Evolutionary conservation across 2,329 filamentous ascomycete species (phyloP).

Genomic region (Nannizziopsis arthrosporioides): DNA sequence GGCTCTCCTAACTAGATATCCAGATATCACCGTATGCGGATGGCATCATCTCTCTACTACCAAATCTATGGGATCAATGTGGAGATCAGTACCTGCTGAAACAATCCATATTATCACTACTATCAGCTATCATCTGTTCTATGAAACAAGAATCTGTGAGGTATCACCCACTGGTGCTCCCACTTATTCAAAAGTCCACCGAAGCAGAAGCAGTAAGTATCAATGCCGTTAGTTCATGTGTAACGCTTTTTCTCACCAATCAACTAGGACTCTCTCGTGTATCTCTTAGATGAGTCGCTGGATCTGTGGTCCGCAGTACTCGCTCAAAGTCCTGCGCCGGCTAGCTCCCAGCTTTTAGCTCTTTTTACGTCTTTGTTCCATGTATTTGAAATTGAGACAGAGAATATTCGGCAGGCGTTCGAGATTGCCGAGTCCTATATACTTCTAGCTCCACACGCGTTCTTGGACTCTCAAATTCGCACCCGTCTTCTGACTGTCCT

Average conservation of each 20-base stretch:
- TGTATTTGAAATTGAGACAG: constrained; percentile 54
- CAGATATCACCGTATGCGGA: constrained; percentile 57
- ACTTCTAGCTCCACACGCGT: constrained; percentile 45
- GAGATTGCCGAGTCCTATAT: constrained; percentile 60
- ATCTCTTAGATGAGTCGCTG: constrained; percentile 81
- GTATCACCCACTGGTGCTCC: constrained; percentile 70
- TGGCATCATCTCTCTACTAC: constrained; percentile 67
- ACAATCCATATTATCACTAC: constrained; percentile 76
- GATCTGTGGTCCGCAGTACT: constrained; percentile 77
- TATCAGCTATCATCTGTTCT: constrained; percentile 72
- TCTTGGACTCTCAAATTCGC: constrained; percentile 32
- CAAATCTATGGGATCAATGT: constrained; percentile 71
- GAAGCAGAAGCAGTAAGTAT: constrained; percentile 55
- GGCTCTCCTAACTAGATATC: constrained; percentile 62
- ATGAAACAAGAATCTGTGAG: constrained; percentile 66
- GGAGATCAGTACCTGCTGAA: constrained; percentile 87
- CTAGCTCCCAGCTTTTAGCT: constrained; percentile 48
- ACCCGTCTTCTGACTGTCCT: constrained; percentile 30
- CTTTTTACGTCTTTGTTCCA: constrained; percentile 54
- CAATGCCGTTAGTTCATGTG: neutral
- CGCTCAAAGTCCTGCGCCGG: constrained; percentile 51
- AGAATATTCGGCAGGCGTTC: constrained; percentile 51
- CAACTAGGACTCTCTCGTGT: constrained; percentile 51
- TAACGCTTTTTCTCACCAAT: constrained; percentile 4
- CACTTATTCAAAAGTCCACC: constrained; percentile 69